phyloP scores from a whole-genome alignment of 495 filamentous ascomycete genomes.

The Saxophila tyrrhenica region DNA sequence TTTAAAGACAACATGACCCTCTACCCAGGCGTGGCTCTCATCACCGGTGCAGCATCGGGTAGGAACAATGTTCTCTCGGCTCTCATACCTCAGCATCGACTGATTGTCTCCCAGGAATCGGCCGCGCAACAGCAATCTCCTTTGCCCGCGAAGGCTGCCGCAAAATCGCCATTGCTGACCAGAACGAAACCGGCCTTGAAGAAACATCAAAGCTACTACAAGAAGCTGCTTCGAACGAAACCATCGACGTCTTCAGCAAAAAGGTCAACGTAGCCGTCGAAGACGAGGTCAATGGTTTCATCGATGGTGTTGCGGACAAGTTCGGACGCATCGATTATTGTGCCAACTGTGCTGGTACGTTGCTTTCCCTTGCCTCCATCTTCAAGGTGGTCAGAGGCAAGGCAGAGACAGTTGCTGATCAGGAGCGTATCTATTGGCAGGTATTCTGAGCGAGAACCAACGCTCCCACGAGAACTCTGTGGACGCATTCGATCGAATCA shows the following conservation, averaged over 20 bases:
- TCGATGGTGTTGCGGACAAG: conserved; percentile 21
- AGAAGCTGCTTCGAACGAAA: conserved; percentile 21
- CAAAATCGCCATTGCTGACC: conserved; percentile 40
- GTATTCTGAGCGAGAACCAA: conserved; percentile 28
- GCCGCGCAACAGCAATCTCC: conserved; percentile 38
- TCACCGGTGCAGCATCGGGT: conserved; percentile 14
- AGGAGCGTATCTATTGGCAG: conserved; percentile 1
- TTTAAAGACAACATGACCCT: not conserved
- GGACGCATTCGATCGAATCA: conserved; percentile 39
- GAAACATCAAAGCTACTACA: conserved; percentile 28
- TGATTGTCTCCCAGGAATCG: conserved; percentile 36
- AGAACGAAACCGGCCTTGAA: conserved; percentile 30
- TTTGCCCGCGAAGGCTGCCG: conserved; percentile 42
- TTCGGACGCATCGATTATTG: conserved; percentile 43
- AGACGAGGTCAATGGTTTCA: conserved; percentile 33
- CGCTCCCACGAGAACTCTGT: conserved; percentile 31
- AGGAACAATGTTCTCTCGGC: too few relatives aligned
- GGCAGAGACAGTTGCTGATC: not conserved
- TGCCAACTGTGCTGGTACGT: conserved; percentile 39
- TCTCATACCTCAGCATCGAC: not conserved
- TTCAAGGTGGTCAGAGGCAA: too few relatives aligned
- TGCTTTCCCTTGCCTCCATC: too few relatives aligned
- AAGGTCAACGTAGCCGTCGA: conserved; percentile 36
- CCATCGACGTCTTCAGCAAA: conserved; percentile 22
- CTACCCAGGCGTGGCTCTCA: conserved; percentile 12